Base-by-base conservation (phyloP, 225 moss, liverwort and hornwort species). In the Antitrichia curtipendula region DNA sequence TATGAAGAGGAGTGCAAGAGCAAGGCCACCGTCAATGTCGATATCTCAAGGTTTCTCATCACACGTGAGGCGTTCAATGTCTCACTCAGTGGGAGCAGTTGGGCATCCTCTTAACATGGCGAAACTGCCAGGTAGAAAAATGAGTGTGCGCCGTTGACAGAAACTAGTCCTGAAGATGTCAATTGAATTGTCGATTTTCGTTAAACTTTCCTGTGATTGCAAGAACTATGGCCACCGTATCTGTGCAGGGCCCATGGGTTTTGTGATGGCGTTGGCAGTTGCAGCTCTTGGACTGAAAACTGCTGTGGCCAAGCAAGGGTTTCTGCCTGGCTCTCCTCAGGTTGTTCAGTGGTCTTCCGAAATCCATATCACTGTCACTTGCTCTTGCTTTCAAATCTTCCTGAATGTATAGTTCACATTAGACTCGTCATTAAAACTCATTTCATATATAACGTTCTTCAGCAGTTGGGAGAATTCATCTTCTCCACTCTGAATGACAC, bases 241-340 rank as follows among this genome's bases (percentile, higher is more conserved):
- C 49, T 47, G 12, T 90, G 86, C 91, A 98, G 96, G 92, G 54
- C 92, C 95, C 22, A 86, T 93, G 69, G 97, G 95, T 75, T 89
- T 96, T 52, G 81, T 91, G 63, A 91, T 96, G 93, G 97, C 93
- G 41, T 74, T 96, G 13, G 91, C 92, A 52, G 96, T 98, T 31
- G 96, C 97, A 82, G 91, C 90, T 80, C 90, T 98, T 17, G 97
- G 96, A 23, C 90, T 98, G 83, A 96, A 91, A 70, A 95, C 96
- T 89, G 97, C 96, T 23, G 89, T 91, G 69, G 87, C 93, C 24
- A 96, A 92, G 87, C 94, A 91, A 82, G 91, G 86, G 54, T 49
- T 90, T 72, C 13, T 73, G 41, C 28, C n/a, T 63, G 80, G 75
- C 69, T 65, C 88, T 7, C 90, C 94, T 53, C 87, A 94, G 93